Percentiles rank a stretch among this genome's conserved stretches.
Evolutionary conservation across 306 rosid genomes (phyloP).

Genomic region (Morella rubra): DNA sequence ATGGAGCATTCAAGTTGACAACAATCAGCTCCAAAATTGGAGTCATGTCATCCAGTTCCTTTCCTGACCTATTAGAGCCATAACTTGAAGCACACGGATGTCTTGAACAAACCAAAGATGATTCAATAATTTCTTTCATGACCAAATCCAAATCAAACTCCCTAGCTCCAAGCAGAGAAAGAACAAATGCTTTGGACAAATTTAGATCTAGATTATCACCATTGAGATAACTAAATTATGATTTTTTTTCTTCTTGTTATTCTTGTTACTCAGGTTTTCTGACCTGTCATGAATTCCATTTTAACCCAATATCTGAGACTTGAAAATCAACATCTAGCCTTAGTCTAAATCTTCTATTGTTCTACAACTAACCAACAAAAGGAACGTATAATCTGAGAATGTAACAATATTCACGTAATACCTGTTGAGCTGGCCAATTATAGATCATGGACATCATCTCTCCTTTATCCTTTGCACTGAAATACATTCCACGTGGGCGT

Average conservation of each 20-base stretch:
- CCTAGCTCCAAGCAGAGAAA: neutral
- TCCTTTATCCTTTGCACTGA: conserved; percentile 97
- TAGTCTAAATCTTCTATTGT: neutral
- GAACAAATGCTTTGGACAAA: neutral
- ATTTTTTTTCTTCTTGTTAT: too few relatives aligned
- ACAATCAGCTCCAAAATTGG: too few relatives aligned
- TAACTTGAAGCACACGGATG: too few relatives aligned
- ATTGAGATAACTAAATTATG: too few relatives aligned
- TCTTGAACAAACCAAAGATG: too few relatives aligned
- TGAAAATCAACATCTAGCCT: neutral
- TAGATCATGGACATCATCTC: conserved; percentile 99
- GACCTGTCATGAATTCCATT: neutral
- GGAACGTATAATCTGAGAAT: too few relatives aligned
- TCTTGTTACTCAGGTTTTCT: too few relatives aligned
- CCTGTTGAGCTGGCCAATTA: conserved; percentile 91
- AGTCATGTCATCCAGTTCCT: too few relatives aligned
- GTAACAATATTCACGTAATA: conserved; percentile 27
- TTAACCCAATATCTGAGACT: neutral
- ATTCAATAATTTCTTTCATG: neutral
- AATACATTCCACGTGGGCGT: conserved; percentile 99
- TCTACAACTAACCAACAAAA: too few relatives aligned
- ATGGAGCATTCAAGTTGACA: too few relatives aligned
- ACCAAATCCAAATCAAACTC: neutral
- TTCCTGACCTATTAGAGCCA: too few relatives aligned
- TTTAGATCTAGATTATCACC: neutral